Evolutionary conservation across 2,329 filamentous ascomycete genomes (phyloP).

Genomic region (Phaeophleospora eucalypticola): DNA sequence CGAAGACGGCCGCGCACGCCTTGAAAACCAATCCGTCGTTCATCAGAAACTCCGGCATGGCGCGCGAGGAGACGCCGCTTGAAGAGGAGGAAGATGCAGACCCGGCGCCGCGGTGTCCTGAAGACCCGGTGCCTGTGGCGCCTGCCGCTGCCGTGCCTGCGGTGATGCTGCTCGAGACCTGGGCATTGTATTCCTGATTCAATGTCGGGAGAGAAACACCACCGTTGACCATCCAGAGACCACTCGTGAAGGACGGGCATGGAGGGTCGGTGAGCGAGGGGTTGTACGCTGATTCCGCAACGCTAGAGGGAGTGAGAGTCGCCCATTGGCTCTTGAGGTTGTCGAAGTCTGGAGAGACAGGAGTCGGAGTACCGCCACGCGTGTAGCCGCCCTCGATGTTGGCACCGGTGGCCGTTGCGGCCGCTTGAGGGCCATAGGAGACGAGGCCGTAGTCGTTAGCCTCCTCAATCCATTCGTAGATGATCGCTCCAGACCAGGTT

Average conservation of each 20-base stretch:
- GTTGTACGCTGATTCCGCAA: conserved; percentile 63
- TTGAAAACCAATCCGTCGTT: neutral
- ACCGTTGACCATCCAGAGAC: conserved; percentile 69
- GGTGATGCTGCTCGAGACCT: conserved; percentile 8
- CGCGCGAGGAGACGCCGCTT: neutral
- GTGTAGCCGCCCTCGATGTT: conserved; percentile 63
- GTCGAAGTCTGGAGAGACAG: conserved; percentile 69
- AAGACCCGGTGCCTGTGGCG: neutral
- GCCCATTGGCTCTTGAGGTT: conserved; percentile 77
- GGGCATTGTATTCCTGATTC: conserved; percentile 37
- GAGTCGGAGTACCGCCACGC: conserved; percentile 68
- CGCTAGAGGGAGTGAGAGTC: conserved; percentile 64
- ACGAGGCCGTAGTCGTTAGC: conserved; percentile 77
- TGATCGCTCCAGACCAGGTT: conserved; percentile 70
- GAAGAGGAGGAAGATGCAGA: neutral
- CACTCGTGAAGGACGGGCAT: conserved; percentile 66
- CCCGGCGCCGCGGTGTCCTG: neutral
- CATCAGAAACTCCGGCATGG: neutral
- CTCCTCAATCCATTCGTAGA: conserved; percentile 90
- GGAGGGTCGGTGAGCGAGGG: conserved; percentile 57
- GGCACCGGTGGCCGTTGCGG: conserved; percentile 21
- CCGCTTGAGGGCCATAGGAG: conserved; percentile 62
- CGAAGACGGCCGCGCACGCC: neutral
- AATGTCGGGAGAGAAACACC: conserved; percentile 66
- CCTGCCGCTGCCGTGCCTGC: conserved; percentile 3